These are phyloP conservation scores for Microdochium paspali DNA, from an alignment of 2,329 filamentous ascomycete species.

Conservation along the genomic window DNA sequence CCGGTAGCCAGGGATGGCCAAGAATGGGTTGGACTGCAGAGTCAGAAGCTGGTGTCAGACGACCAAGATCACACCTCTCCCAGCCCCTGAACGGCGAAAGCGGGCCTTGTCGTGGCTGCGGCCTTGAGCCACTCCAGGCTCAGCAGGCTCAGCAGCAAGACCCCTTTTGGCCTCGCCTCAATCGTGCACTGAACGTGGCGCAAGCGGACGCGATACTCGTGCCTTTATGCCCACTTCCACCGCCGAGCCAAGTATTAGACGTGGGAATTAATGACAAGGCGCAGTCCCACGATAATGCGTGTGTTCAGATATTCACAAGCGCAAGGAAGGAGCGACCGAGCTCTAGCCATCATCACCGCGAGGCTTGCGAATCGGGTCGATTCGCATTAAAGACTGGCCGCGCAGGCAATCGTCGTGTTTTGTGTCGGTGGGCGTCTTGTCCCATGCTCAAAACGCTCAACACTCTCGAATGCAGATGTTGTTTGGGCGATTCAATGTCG, in stretches of 20 bases:
- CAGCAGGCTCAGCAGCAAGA: background rate
- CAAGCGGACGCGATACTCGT: too few relatives aligned
- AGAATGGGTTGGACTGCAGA: background rate
- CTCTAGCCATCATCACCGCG: too few relatives aligned
- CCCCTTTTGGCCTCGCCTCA: background rate
- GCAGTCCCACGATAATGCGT: too few relatives aligned
- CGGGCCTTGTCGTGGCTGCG: background rate
- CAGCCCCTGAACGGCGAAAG: background rate
- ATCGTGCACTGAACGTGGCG: background rate
- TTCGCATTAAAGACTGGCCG: too few relatives aligned
- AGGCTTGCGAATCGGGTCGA: too few relatives aligned
- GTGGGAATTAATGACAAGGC: too few relatives aligned
- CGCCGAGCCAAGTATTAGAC: too few relatives aligned
- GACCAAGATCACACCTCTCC: background rate
- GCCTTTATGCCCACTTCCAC: too few relatives aligned
- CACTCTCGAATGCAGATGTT: background rate
- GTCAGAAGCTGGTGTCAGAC: background rate
- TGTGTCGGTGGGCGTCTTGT: background rate
- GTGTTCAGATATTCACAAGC: too few relatives aligned
- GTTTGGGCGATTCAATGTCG: too few relatives aligned
- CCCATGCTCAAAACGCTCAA: background rate
- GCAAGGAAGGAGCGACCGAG: too few relatives aligned
- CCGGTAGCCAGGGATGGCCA: background rate
- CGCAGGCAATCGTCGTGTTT: too few relatives aligned
- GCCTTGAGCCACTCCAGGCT: background rate